Evolutionary conservation across 176 grass and related monocot genomes (phyloP).

Genomic region (Lolium perenne): DNA sequence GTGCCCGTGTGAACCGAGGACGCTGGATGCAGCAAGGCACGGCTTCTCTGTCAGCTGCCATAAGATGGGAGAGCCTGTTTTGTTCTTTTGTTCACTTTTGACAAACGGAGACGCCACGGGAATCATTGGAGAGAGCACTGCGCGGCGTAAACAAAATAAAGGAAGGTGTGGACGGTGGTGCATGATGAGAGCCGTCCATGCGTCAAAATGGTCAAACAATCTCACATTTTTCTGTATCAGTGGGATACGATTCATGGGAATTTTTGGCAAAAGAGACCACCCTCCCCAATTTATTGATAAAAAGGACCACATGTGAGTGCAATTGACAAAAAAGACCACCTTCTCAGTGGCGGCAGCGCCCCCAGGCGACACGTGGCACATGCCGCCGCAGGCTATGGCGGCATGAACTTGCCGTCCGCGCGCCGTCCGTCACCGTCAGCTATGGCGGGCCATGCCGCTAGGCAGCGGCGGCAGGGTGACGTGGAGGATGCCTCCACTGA

Average conservation of each 20-base stretch:
- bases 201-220: constrained; percentile 29
- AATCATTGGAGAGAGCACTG: constrained; percentile 8
- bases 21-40: background rate
- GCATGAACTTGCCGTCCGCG: no score
- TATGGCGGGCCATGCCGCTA: no score
- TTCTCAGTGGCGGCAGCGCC: no score
- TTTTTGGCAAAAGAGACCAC: no score
- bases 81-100: constrained; percentile 23
- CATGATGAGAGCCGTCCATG: background rate
- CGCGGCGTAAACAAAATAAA: background rate
- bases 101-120: constrained; percentile 11
- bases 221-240: constrained; percentile 6
- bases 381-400: no score
- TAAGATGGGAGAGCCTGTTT: background rate
- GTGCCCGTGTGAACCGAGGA: constrained; percentile 40
- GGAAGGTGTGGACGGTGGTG: background rate
- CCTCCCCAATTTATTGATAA: no score
- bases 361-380: no score
- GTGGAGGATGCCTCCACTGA: no score
- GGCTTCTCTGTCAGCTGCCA: constrained; percentile 30
- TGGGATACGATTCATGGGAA: background rate
- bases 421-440: no score
- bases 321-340: no score
- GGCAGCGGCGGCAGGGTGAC: no score
- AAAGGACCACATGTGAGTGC: no score